Percentiles rank a stretch among this genome's conserved stretches.
These are phyloP conservation scores for Trichophyton mentagrophytes DNA, from an alignment of 2,329 filamentous ascomycete species.

Conservation along the genomic window DNA sequence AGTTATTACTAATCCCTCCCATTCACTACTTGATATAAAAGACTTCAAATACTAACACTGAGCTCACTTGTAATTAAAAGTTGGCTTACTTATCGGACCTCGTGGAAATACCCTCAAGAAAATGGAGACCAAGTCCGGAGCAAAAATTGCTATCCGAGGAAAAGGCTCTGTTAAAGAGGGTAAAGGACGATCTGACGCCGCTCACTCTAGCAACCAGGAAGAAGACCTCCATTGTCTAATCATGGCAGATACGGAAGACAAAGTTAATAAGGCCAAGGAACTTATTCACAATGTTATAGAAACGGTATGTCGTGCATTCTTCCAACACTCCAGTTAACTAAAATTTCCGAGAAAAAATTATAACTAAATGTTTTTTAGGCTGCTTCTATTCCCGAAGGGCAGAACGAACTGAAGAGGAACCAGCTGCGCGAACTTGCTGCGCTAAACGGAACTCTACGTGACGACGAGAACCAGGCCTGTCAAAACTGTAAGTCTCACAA, in stretches of 20 bases:
- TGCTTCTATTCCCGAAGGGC: slow-evolving; percentile 93
- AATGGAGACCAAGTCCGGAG: slow-evolving; percentile 94
- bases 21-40: slow-evolving; percentile 15
- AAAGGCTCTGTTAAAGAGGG: slow-evolving; percentile 99
- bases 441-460: slow-evolving; percentile 95
- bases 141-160: slow-evolving; percentile 98
- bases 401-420: slow-evolving; percentile 98
- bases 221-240: slow-evolving; percentile 98
- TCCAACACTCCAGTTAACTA: background rate
- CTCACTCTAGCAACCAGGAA: slow-evolving; percentile 99
- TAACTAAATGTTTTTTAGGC: slow-evolving; percentile 46
- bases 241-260: slow-evolving; percentile 99
- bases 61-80: slow-evolving; percentile 67
- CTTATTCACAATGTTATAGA: slow-evolving; percentile 98
- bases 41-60: slow-evolving; percentile 67
- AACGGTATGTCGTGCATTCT: slow-evolving; percentile 54
- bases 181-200: slow-evolving; percentile 96
- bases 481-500: slow-evolving; percentile 60
- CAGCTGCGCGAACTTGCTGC: slow-evolving; percentile 95
- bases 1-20: slow-evolving; percentile 17
- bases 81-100: slow-evolving; percentile 98
- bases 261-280: slow-evolving; percentile 98
- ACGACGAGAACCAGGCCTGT: slow-evolving; percentile 98
- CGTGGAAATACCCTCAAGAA: slow-evolving; percentile 99
- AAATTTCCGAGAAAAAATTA: slow-evolving; percentile 18